phyloP scores from a whole-genome alignment of 352 stramenopile species.

The Pythium aristosporum region DNA sequence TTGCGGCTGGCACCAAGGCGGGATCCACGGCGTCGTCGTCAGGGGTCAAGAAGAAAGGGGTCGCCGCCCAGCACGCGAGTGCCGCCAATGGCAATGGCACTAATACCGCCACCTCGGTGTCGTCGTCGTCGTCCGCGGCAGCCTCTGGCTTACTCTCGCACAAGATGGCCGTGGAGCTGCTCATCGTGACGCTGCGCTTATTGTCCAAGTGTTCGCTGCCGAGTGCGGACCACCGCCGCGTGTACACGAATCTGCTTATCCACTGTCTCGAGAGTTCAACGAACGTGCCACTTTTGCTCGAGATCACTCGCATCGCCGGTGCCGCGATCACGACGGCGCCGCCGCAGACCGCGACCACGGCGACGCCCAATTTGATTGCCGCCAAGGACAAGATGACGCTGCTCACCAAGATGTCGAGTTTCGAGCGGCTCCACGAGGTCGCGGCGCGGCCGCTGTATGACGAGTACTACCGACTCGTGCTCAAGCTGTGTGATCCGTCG shows the following conservation, averaged over 20 bases:
- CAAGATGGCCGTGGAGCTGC: conserved; percentile 75
- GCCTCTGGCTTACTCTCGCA: conserved; percentile 29
- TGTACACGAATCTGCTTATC: conserved; percentile 84
- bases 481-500: conserved; percentile 68
- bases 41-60: conserved; percentile 28
- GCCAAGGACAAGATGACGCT: conserved; percentile 89
- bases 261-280: conserved; percentile 85
- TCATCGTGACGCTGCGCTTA: conserved; percentile 78
- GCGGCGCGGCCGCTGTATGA: conserved; percentile 76
- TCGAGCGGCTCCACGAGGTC: conserved; percentile 86
- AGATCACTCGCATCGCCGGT: conserved; percentile 80
- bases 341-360: conserved; percentile 19
- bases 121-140: conserved; percentile 9
- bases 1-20: not conserved
- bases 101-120: not conserved
- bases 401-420: conserved; percentile 83
- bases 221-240: conserved; percentile 60
- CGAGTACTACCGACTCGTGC: conserved; percentile 76
- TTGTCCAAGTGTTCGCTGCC: conserved; percentile 81
- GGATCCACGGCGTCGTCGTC: conserved; percentile 2
- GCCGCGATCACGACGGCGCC: conserved; percentile 46
- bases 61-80: conserved; percentile 1
- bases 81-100: conserved; percentile 1
- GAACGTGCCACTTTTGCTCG: conserved; percentile 79
- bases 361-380: conserved; percentile 64